phyloP scores from a whole-genome alignment of 495 filamentous ascomycete species.

The Penicillium steckii region DNA sequence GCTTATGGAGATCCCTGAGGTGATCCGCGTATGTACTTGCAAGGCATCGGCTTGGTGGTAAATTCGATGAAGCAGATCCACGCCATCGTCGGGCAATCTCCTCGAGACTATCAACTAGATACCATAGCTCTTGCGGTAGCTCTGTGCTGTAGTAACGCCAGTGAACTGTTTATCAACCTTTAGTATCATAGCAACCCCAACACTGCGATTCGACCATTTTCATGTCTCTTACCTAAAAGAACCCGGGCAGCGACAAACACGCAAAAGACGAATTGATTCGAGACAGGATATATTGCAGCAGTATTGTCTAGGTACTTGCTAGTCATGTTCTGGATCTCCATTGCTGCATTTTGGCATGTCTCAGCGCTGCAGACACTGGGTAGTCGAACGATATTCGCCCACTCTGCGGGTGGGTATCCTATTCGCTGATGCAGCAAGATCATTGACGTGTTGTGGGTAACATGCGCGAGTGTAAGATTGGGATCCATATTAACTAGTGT shows the following conservation, averaged over 20 bases:
- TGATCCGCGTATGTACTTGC: constrained; percentile 3
- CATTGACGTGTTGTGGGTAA: constrained; percentile 47
- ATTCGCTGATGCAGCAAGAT: constrained; percentile 46
- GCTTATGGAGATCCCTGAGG: constrained; percentile 4
- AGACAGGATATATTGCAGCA: constrained; percentile 16
- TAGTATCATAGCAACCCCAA: too few species aligned
- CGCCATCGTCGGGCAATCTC: constrained; percentile 29
- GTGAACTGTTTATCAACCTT: constrained; percentile 3
- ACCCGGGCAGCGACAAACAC: constrained; percentile 38
- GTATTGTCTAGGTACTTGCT: constrained; percentile 35
- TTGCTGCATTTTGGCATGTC: constrained; percentile 40
- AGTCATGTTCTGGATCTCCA: constrained; percentile 37
- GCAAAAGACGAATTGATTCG: constrained; percentile 40
- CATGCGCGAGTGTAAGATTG: constrained; percentile 43
- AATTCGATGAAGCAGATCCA: constrained; percentile 2
- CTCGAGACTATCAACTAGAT: constrained; percentile 29
- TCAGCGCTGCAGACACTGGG: constrained; percentile 40
- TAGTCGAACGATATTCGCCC: constrained; percentile 28
- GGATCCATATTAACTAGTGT: constrained; percentile 39
- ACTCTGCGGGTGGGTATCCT: constrained; percentile 38
- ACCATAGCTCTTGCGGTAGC: constrained; percentile 25
- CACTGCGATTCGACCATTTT: too few species aligned
- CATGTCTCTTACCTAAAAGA: constrained; percentile 29
- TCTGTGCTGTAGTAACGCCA: constrained; percentile 11
- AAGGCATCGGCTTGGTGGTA: background rate